Evolutionary conservation across 352 stramenopile species (phyloP).

Genomic region (Bremia lactucae): DNA sequence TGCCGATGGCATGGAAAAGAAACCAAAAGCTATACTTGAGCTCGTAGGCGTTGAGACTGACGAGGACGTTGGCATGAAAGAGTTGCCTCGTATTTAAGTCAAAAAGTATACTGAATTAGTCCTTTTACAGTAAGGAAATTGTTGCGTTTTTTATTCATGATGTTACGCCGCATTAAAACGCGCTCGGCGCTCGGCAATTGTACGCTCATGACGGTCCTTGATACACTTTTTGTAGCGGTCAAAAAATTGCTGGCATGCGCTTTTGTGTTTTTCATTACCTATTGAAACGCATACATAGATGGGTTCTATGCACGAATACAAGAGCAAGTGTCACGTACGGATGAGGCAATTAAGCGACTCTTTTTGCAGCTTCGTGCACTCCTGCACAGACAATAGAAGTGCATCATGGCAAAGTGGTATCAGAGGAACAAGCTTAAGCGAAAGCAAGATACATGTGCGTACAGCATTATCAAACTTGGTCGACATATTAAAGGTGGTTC

Average conservation of each 20-base stretch:
- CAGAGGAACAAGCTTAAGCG: neutral
- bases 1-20: slow-evolving; percentile 79
- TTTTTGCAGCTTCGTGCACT: slow-evolving; percentile 53
- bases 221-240: slow-evolving; percentile 56
- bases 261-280: slow-evolving; percentile 44
- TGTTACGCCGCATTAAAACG: slow-evolving; percentile 9
- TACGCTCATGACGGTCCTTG: slow-evolving; percentile 37
- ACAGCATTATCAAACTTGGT: slow-evolving; percentile 45
- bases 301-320: neutral
- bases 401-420: neutral
- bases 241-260: slow-evolving; percentile 45
- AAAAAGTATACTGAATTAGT: neutral
- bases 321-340: slow-evolving; percentile 18
- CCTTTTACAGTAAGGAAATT: neutral
- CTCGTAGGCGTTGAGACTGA: slow-evolving; percentile 61
- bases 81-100: slow-evolving; percentile 57
- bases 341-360: slow-evolving; percentile 64
- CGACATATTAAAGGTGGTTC: slow-evolving; percentile 9
- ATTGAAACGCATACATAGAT: slow-evolving; percentile 1
- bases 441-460: neutral
- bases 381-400: slow-evolving; percentile 15
- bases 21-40: slow-evolving; percentile 48
- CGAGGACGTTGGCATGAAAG: slow-evolving; percentile 52
- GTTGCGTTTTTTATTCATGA: slow-evolving; percentile 1
- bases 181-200: slow-evolving; percentile 24